Conservation (phyloP, 176 grass and related monocot species). For the Aegilops umbellulata region DNA sequence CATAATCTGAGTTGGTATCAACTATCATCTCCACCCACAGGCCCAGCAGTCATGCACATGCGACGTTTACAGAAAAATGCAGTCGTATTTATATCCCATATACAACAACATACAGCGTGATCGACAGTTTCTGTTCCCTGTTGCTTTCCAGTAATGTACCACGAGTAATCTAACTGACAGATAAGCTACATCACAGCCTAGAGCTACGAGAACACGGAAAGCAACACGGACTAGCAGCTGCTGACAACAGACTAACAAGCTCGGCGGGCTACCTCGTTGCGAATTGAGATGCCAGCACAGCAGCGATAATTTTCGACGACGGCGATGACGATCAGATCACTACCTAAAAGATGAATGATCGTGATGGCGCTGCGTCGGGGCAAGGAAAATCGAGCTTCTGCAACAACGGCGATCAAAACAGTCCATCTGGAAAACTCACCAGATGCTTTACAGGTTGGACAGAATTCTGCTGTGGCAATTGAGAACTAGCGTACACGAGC, state of each 20-base stretch:
- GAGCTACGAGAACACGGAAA: background rate
- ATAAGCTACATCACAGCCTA: background rate
- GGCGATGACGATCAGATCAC: slow-evolving; percentile 34
- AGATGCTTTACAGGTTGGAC: slow-evolving; percentile 33
- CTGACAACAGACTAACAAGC: background rate
- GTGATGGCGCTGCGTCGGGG: slow-evolving; percentile 14
- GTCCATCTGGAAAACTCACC: background rate
- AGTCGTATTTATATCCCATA: slow-evolving; percentile 9
- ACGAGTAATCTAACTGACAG: background rate
- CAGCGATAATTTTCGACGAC: background rate
- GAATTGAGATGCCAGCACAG: background rate
- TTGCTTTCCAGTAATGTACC: background rate
- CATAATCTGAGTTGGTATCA: background rate
- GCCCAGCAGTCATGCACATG: background rate
- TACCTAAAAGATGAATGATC: slow-evolving; percentile 47
- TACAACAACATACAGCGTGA: slow-evolving; percentile 29
- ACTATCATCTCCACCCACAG: background rate
- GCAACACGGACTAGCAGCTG: background rate
- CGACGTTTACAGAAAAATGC: background rate
- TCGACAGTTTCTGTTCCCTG: background rate
- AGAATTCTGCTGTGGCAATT: background rate
- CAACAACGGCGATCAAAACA: slow-evolving; percentile 23
- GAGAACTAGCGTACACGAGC: slow-evolving; percentile 37
- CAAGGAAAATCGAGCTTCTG: background rate
- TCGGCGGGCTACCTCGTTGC: background rate